Percentiles rank a stretch among this genome's conserved stretches.
Conservation (phyloP, 139 green algal species). For the Spirogloea muscicola region DNA sequence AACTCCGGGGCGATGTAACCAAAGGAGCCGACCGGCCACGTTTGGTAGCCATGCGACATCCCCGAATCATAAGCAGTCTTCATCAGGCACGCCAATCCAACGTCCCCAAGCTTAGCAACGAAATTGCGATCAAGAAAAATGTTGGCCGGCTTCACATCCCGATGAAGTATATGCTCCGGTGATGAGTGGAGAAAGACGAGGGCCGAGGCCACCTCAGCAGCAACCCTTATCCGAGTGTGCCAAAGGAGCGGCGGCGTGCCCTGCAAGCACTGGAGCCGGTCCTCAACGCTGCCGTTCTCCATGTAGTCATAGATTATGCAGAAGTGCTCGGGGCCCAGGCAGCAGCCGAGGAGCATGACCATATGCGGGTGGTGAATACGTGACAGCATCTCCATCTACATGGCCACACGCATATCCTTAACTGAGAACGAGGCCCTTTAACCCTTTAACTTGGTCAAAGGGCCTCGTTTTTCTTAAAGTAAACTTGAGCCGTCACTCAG, state of each 20-base stretch:
- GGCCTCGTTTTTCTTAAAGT: too few species aligned
- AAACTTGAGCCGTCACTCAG: too few species aligned
- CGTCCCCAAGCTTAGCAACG: slow-evolving; percentile 3
- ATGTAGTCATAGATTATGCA: slow-evolving; percentile 62
- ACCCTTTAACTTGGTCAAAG: too few species aligned
- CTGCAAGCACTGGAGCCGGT: slow-evolving; percentile 32
- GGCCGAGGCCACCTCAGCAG: slow-evolving; percentile 1
- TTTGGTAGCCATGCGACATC: too few species aligned
- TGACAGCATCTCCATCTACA: slow-evolving; percentile 51
- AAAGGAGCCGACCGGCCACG: slow-evolving; percentile 38
- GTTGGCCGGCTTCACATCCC: slow-evolving; percentile 14
- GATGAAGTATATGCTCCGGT: background rate
- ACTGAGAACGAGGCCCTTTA: too few species aligned
- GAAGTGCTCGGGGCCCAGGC: slow-evolving; percentile 46
- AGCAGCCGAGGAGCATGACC: slow-evolving; percentile 59
- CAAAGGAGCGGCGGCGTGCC: background rate
- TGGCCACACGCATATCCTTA: background rate
- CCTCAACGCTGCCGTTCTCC: slow-evolving; percentile 50
- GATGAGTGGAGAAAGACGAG: slow-evolving; percentile 15
- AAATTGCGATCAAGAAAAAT: slow-evolving; percentile 15
- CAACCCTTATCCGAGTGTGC: slow-evolving; percentile 2
- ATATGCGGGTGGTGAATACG: slow-evolving; percentile 61
- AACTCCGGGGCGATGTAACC: slow-evolving; percentile 44
- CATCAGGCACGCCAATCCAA: slow-evolving; percentile 3
- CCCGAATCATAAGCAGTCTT: too few species aligned